These are phyloP conservation scores for Ormosia emarginata DNA, from an alignment of 306 rosid genomes.

Conservation along the genomic window DNA sequence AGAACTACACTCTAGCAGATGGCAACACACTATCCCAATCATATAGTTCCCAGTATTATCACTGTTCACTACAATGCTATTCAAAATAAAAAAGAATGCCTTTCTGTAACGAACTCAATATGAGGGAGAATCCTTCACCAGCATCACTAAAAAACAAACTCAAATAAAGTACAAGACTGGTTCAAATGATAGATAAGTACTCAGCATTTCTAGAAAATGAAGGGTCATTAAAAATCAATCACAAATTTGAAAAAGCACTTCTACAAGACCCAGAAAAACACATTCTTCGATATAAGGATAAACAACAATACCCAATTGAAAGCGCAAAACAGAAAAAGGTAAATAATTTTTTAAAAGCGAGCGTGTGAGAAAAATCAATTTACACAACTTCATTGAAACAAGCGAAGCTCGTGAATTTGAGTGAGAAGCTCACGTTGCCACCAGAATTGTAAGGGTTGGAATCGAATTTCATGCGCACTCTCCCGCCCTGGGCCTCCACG, in stretches of 20 bases:
- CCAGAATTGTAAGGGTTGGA: slow-evolving; percentile 31
- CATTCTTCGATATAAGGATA: too few relatives aligned
- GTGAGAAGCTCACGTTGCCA: slow-evolving; percentile 51
- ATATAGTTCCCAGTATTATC: background rate
- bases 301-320: background rate
- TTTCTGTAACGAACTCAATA: background rate
- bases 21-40: background rate
- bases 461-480: slow-evolving; percentile 55
- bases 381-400: background rate
- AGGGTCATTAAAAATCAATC: background rate
- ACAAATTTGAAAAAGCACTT: background rate
- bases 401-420: background rate
- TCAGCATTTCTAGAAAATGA: background rate
- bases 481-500: slow-evolving; percentile 58
- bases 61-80: background rate
- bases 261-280: background rate
- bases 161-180: background rate
- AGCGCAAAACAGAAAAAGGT: background rate
- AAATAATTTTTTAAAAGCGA: too few relatives aligned
- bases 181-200: background rate
- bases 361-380: background rate
- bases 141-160: background rate
- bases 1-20: background rate
- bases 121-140: background rate
- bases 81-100: background rate